These are phyloP conservation scores for cucumber (Cucumis sativus) DNA, from an alignment of 306 rosid species.

Conservation along the genomic window DNA sequence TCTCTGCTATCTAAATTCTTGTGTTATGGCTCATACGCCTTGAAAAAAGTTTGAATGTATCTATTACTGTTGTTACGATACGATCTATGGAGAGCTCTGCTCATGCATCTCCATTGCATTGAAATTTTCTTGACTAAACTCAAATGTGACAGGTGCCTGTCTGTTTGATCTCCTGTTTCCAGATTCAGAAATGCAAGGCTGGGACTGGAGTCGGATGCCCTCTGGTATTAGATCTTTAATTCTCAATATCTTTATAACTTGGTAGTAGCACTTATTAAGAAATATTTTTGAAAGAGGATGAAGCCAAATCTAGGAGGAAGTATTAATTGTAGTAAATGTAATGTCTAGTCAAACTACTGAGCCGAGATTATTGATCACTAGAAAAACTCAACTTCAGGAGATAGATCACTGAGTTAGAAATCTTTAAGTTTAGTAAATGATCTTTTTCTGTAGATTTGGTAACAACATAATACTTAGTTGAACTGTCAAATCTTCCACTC, in stretches of 20 bases:
- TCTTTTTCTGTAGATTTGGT: not conserved
- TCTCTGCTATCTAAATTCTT: not conserved
- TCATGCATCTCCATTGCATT: not conserved
- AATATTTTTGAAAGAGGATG: not conserved
- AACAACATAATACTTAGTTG: not conserved
- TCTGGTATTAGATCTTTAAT: constrained; percentile 5
- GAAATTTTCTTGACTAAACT: not conserved
- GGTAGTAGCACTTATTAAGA: not conserved
- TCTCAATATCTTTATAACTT: not conserved
- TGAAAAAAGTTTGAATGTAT: not conserved
- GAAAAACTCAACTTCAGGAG: not conserved
- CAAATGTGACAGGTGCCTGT: not conserved
- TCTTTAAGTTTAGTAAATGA: not conserved
- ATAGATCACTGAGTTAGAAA: not conserved
- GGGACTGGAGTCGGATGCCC: not conserved
- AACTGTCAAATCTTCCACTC: not conserved
- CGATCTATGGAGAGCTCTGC: not conserved
- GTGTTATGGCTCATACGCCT: not conserved
- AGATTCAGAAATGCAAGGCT: constrained; percentile 4
- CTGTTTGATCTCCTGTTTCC: constrained; percentile 7
- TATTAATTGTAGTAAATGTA: not conserved
- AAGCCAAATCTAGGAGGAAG: not conserved
- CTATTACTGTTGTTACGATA: not conserved
- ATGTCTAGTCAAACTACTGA: not conserved
- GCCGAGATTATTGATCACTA: not conserved